These are phyloP conservation scores for Sonneratia alba DNA, from an alignment of 345 rosid species.

Conservation along the genomic window DNA sequence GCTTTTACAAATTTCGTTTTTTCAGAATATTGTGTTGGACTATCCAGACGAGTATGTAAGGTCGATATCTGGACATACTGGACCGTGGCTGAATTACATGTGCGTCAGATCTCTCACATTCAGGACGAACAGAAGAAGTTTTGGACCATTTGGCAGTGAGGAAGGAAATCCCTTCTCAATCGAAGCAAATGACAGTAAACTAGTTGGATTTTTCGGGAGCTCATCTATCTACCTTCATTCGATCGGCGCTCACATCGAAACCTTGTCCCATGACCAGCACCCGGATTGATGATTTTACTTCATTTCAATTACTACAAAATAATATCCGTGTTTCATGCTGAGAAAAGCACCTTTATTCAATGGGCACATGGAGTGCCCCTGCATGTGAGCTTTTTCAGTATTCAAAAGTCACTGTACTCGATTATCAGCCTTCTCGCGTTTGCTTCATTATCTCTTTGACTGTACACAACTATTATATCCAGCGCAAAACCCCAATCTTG, in stretches of 20 bases:
- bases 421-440: no score
- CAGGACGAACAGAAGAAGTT: background rate
- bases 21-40: background rate
- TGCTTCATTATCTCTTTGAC: no score
- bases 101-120: constrained; percentile 1
- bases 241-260: background rate
- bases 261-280: background rate
- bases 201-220: constrained; percentile 1
- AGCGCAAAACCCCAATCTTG: no score
- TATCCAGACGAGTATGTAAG: background rate
- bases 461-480: no score
- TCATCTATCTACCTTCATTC: background rate
- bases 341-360: no score
- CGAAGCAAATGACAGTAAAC: background rate
- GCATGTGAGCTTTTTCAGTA: no score
- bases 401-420: no score
- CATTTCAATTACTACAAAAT: no score
- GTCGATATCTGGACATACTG: background rate
- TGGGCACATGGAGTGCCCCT: no score
- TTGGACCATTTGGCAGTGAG: constrained; percentile 1
- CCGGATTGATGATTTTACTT: no score
- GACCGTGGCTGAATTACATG: background rate
- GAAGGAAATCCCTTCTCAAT: background rate
- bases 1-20: background rate
- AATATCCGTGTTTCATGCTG: no score